phyloP scores from a whole-genome alignment of 495 filamentous ascomycete species.

The Achaetomiella virescens region DNA sequence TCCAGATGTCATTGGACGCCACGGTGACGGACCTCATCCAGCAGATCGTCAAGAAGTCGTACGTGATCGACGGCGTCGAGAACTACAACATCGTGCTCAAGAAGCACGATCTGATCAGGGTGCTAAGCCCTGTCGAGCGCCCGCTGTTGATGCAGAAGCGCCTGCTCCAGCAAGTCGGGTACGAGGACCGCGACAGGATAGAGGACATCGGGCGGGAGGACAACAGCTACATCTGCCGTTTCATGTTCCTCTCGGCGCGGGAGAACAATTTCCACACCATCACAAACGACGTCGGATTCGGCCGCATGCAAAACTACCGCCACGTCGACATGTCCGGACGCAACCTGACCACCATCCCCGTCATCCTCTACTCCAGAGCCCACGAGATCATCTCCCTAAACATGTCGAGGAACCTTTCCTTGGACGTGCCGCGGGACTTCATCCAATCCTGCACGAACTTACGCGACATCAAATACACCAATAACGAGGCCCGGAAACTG shows the following conservation, averaged over 20 bases:
- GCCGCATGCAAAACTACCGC: constrained; percentile 78
- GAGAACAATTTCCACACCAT: constrained; percentile 65
- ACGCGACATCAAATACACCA: constrained; percentile 88
- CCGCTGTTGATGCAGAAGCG: constrained; percentile 91
- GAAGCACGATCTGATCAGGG: constrained; percentile 83
- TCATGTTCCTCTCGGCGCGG: constrained; percentile 84
- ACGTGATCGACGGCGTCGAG: constrained; percentile 77
- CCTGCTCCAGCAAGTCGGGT: constrained; percentile 86
- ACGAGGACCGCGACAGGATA: constrained; percentile 76
- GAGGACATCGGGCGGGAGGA: constrained; percentile 97
- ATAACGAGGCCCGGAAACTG: constrained; percentile 84
- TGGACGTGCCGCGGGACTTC: constrained; percentile 94
- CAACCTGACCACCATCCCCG: constrained; percentile 91
- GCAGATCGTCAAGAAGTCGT: constrained; percentile 83
- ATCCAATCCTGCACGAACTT: constrained; percentile 87
- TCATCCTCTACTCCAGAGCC: constrained; percentile 84
- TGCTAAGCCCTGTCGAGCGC: constrained; percentile 69
- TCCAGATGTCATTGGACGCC: constrained; percentile 72
- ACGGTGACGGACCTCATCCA: constrained; percentile 78
- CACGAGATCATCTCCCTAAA: constrained; percentile 92
- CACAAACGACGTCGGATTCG: constrained; percentile 67
- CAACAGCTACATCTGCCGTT: constrained; percentile 92
- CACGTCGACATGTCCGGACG: constrained; percentile 89
- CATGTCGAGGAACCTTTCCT: constrained; percentile 80
- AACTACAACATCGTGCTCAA: constrained; percentile 94